These are phyloP conservation scores for Cryptococcus sp. DNA, from an alignment of 1,284 basidiomycete genomes.

Conservation along the genomic window DNA sequence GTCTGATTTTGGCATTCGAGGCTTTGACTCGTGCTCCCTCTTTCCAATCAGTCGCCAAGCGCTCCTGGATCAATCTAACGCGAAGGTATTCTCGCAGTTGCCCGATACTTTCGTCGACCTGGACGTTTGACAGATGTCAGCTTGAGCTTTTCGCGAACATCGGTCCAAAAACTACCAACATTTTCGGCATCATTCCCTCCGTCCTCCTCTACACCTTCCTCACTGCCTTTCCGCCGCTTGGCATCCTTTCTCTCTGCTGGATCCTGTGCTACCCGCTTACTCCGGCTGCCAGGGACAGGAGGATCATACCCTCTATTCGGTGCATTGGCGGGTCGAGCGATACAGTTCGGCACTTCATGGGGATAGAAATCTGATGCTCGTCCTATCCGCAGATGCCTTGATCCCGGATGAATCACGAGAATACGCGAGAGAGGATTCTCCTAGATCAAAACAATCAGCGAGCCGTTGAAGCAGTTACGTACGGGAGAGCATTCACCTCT, in stretches of 20 bases:
- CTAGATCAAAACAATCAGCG: slow-evolving; percentile 8
- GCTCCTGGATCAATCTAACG: slow-evolving; percentile 84
- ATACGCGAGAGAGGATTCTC: slow-evolving; percentile 47
- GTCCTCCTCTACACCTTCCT: slow-evolving; percentile 7
- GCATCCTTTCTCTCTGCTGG: slow-evolving; percentile 14
- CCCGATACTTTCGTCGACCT: slow-evolving; percentile 73
- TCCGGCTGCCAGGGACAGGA: slow-evolving; percentile 31
- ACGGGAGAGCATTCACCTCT: slow-evolving; percentile 20
- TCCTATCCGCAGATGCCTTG: slow-evolving; percentile 81
- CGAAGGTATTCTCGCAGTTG: slow-evolving; percentile 73
- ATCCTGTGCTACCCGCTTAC: slow-evolving; percentile 28
- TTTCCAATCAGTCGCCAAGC: slow-evolving; percentile 72
- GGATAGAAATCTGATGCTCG: slow-evolving; percentile 72
- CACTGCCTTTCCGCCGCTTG: slow-evolving; percentile 7
- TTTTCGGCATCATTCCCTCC: slow-evolving; percentile 25
- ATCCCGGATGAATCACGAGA: slow-evolving; percentile 92
- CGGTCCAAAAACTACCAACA: slow-evolving; percentile 18
- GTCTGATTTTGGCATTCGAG: slow-evolving; percentile 56
- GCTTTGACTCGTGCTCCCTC: slow-evolving; percentile 74
- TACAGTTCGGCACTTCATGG: slow-evolving; percentile 51
- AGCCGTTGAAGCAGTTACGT: background rate
- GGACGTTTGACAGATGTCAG: background rate
- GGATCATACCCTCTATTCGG: slow-evolving; percentile 27
- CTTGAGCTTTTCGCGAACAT: slow-evolving; percentile 3
- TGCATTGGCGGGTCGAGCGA: slow-evolving; percentile 34